phyloP scores from a whole-genome alignment of 192 early-diverging fungal species.

The Rhizophagus clarus region DNA sequence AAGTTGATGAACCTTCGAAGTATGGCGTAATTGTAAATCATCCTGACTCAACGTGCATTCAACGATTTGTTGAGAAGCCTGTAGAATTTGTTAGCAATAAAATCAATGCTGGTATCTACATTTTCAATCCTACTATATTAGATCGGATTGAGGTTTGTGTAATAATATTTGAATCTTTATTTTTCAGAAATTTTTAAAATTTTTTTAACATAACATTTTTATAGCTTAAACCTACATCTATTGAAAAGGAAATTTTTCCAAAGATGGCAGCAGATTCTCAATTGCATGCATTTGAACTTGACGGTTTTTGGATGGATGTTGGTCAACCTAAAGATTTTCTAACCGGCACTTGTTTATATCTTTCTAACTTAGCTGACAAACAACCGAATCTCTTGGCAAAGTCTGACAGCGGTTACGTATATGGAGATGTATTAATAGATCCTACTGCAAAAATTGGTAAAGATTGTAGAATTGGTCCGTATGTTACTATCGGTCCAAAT shows the following conservation, averaged over 20 bases:
- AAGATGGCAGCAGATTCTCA: constrained; percentile 82
- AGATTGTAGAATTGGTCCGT: constrained; percentile 96
- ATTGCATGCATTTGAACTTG: constrained; percentile 91
- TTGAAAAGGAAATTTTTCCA: constrained; percentile 98
- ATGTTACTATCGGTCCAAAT: constrained; percentile 94
- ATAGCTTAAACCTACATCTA: constrained; percentile 91
- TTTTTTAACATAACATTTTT: neutral
- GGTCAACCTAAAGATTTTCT: constrained; percentile 99
- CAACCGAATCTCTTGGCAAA: constrained; percentile 72
- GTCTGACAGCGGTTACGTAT: constrained; percentile 66
- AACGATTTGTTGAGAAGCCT: constrained; percentile 98
- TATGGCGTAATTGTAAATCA: constrained; percentile 97
- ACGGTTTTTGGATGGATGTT: constrained; percentile 99
- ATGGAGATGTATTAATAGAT: constrained; percentile 89
- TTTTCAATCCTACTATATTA: constrained; percentile 90
- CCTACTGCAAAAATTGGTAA: constrained; percentile 91
- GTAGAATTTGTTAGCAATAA: constrained; percentile 93
- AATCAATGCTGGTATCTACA: constrained; percentile 99
- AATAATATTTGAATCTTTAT: neutral
- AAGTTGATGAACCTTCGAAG: constrained; percentile 97
- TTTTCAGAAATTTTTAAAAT: neutral
- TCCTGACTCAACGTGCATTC: constrained; percentile 70
- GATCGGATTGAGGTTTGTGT: constrained; percentile 82
- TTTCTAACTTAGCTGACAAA: constrained; percentile 78
- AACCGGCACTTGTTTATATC: constrained; percentile 92